These are phyloP conservation scores for Fonsecaea multimorphosa DNA, from an alignment of 2,329 filamentous ascomycete species.

Conservation along the genomic window DNA sequence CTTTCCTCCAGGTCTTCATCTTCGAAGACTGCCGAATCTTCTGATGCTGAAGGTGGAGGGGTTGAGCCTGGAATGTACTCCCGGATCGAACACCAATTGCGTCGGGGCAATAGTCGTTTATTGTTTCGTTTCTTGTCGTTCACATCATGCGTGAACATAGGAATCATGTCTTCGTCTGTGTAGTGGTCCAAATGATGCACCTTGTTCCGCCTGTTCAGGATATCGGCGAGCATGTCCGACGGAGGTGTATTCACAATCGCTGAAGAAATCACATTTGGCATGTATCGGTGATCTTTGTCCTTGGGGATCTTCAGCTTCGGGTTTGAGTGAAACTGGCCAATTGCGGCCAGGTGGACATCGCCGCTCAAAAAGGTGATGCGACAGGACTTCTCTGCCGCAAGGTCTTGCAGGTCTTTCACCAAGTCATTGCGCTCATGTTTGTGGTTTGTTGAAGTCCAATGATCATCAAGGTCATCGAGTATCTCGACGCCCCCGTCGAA, in stretches of 20 bases:
- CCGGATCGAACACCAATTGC: constrained; percentile 95
- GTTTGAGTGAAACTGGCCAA: constrained; percentile 95
- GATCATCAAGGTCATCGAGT: constrained; percentile 89
- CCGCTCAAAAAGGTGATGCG: constrained; percentile 90
- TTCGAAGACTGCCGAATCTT: constrained; percentile 45
- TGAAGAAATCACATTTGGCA: constrained; percentile 93
- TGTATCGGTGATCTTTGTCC: constrained; percentile 92
- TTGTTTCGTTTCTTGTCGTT: constrained; percentile 91
- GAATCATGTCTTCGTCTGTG: constrained; percentile 95
- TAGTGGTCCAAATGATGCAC: constrained; percentile 68
- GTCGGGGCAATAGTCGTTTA: constrained; percentile 81
- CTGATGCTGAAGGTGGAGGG: constrained; percentile 70
- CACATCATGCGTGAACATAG: constrained; percentile 86
- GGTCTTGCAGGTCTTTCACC: constrained; percentile 87
- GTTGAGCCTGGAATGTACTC: constrained; percentile 80
- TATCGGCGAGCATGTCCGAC: constrained; percentile 83
- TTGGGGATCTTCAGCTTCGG: constrained; percentile 81
- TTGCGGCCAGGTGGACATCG: constrained; percentile 88
- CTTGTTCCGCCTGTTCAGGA: constrained; percentile 91
- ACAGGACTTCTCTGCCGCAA: constrained; percentile 90
- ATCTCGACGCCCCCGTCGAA: constrained; percentile 93
- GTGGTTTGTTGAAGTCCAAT: constrained; percentile 96
- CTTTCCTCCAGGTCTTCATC: constrained; percentile 37
- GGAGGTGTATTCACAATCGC: constrained; percentile 93
- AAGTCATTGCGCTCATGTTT: constrained; percentile 87